phyloP scores from a whole-genome alignment of 1,284 basidiomycete species.

The Pseudozyma sp. region DNA sequence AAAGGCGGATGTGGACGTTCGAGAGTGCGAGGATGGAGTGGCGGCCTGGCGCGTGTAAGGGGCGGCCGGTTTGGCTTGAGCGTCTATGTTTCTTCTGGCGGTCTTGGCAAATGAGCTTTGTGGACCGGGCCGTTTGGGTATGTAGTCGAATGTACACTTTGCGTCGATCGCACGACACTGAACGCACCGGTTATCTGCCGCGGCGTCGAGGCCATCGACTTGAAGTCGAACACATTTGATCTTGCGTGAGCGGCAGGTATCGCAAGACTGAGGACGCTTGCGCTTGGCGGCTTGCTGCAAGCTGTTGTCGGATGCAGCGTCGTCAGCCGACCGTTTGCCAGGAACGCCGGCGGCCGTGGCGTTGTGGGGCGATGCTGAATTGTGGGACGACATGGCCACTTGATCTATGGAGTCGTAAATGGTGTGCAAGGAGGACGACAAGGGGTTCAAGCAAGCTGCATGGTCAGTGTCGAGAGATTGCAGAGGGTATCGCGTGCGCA shows the following conservation, averaged over 20 bases:
- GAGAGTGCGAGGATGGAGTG: conserved; percentile 15
- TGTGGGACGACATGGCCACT: conserved; percentile 23
- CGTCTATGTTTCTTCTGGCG: conserved; percentile 31
- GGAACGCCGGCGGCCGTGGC: conserved; percentile 5
- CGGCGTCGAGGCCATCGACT: conserved; percentile 41
- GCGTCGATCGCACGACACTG: conserved; percentile 53
- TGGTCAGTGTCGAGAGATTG: not conserved
- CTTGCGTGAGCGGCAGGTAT: conserved; percentile 54
- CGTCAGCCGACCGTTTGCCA: conserved; percentile 22
- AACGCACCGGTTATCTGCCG: conserved; percentile 42
- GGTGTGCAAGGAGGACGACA: not conserved
- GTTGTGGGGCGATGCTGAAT: conserved; percentile 3
- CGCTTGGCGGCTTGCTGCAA: conserved; percentile 28
- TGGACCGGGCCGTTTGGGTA: conserved; percentile 52
- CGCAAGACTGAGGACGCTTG: conserved; percentile 55
- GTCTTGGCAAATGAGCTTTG: conserved; percentile 51
- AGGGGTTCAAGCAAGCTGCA: not conserved
- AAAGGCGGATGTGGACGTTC: conserved; percentile 12
- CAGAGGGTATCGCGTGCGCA: too few relatives aligned
- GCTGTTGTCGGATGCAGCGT: conserved; percentile 18
- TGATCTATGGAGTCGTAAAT: not conserved
- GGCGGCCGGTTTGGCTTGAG: conserved; percentile 12
- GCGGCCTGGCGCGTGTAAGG: conserved; percentile 1
- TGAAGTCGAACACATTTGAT: conserved; percentile 51
- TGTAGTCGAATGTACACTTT: conserved; percentile 54